Evolutionary conservation across 768 basidiomycete species (phyloP).

Genomic region (Termitomyces bulborhizus): DNA sequence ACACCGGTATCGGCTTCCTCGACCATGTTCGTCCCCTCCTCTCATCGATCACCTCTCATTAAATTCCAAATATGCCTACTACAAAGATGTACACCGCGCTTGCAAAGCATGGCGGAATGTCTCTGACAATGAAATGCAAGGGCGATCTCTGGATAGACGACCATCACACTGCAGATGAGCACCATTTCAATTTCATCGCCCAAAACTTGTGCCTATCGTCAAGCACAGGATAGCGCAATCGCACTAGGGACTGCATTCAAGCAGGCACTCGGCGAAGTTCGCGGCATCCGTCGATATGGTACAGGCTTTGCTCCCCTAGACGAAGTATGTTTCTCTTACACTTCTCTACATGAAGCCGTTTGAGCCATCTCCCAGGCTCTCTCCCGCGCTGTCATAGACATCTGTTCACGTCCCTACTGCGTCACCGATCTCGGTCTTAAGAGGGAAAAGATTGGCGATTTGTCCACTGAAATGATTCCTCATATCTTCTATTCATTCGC

Average conservation of each 20-base stretch:
- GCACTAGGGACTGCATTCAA: conserved; percentile 90
- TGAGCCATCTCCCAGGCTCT: conserved; percentile 49
- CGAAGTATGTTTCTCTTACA: conserved; percentile 51
- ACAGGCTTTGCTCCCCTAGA: conserved; percentile 96
- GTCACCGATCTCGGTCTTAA: conserved; percentile 84
- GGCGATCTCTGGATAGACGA: conserved; percentile 98
- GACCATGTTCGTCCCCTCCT: conserved; percentile 68
- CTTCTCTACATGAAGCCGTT: background rate
- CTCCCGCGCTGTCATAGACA: conserved; percentile 94
- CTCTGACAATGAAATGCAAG: conserved; percentile 82
- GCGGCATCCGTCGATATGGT: conserved; percentile 92
- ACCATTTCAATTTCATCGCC: background rate
- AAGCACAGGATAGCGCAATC: conserved; percentile 79
- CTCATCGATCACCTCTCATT: conserved; percentile 2
- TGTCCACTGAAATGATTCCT: conserved; percentile 97
- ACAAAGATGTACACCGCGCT: conserved; percentile 94
- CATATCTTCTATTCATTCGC: conserved; percentile 98
- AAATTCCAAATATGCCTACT: background rate
- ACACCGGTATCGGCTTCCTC: conserved; percentile 96
- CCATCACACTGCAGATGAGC: conserved; percentile 98
- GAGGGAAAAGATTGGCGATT: conserved; percentile 89
- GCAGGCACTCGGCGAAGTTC: conserved; percentile 88
- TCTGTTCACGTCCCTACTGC: conserved; percentile 96
- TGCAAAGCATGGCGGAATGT: conserved; percentile 95
- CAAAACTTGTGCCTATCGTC: background rate